Base-by-base conservation (phyloP, 2,329 filamentous ascomycete species). In the Triangularia verruculosa region DNA sequence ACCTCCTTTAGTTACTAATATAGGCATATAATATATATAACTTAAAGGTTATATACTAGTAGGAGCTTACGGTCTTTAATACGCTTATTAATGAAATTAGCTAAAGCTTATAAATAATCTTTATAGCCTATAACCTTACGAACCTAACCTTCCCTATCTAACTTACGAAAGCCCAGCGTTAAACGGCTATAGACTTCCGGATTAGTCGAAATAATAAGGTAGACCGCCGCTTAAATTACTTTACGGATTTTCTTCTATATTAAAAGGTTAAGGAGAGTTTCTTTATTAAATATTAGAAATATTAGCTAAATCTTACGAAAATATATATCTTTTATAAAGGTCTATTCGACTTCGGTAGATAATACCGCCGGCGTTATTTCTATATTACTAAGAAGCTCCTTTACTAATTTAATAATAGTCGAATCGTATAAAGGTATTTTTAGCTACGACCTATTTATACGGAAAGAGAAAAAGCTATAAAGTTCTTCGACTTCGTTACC, bases 401-500 rank as follows among this genome's bases (percentile, higher is more conserved):
- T 62, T 6, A 67, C 56, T 7, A 57, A 34, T 13, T 62, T 61
- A 13, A 69, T 66, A 11, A 58, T 57, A 3, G 64, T 56, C 1
- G 61, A 43, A 43, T 69, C 66, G 2, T 66, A 63, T 3, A 67
- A 61, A 1, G 59, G 57, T 4, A 68, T 59, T 11, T 52, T 64
- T 28, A 58, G 27, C 4, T 63, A 58, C 1, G 61, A 57, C 27
- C 64, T 63, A 12, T 68, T 64, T 4, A 53, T 57, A 7, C 54
- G 53, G 0, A 63, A 63, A 17, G 64, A 66, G 28, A 62, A 63
- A 25, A 52, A n/a, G 11, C n/a, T n/a, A n/a, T n/a, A n/a, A n/a
- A 89, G 24, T 15, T 62, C 34, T 1, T 20, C 22, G n/a, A n/a
- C n/a, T 9, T 57, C 30, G 13, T 13, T 17, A 8, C n/a, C n/a